Evolutionary conservation across 257 asterid genomes (phyloP), one percentile per base, ranked within the genome.

Genomic region (Ligustrum vulgare): DNA sequence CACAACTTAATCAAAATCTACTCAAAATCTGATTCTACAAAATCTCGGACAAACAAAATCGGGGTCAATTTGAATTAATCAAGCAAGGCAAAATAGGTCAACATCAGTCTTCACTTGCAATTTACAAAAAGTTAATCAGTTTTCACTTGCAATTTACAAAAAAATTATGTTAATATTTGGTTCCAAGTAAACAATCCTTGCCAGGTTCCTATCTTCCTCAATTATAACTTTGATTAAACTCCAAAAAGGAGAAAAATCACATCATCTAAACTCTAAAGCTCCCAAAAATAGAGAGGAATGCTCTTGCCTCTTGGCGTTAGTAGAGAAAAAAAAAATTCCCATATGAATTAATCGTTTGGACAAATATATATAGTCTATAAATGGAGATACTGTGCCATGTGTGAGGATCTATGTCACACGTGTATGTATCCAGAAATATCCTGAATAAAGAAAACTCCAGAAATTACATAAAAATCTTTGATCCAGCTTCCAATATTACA

Each of bases 401-500:
- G 28, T 51, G 62, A 16, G 4, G 62, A 18, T 51, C 2, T 54
- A 20, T 22, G 9, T 22, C 64, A n/a, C 64, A 49, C 32, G 64
- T 60, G 67, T 16, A 60, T 5, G n/a, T 4, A 25, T 25, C 67
- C 4, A 25, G 35, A 60, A 60, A 25, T 60, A 28, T 25, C n/a
- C 35, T 4, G 18, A 60, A 6, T 11, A 5, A 23, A 22, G 67
- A 33, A 41, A 66, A 45, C 34, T 75, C 78, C 58, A 70, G 76
- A 5, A 74, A 51, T 8, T 54, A 13, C 37, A 31, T 32, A 77
- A 72, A 71, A 71, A 71, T 56, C 68, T 45, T 43, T 45, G 74
- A 78, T 63, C 41, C 31, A 47, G 15, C 22, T 11, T 36, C 63
- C 75, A n/a, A 67, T 54, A 28, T 67, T 69, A 51, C 1, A 4